These are phyloP conservation scores for Penicillium sp. DNA, from an alignment of 2,329 filamentous ascomycete species.

Conservation along the genomic window DNA sequence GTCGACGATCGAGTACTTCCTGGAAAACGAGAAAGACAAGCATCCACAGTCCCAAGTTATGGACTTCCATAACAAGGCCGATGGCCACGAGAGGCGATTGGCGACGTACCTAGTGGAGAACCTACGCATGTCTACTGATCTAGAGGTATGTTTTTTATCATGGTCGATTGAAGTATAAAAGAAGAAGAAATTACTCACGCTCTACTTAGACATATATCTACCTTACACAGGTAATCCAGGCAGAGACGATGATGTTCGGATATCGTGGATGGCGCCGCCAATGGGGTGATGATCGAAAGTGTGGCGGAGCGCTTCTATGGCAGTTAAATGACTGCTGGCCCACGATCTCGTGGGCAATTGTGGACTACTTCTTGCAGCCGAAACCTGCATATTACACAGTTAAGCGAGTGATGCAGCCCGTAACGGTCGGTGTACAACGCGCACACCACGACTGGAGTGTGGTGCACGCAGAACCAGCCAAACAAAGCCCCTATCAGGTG, in stretches of 20 bases:
- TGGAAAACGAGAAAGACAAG: not conserved
- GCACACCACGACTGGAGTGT: not conserved
- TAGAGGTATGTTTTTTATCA: not conserved
- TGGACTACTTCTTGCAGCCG: not conserved
- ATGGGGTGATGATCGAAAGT: not conserved
- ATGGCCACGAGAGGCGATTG: not conserved
- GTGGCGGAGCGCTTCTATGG: not conserved
- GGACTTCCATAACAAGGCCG: not conserved
- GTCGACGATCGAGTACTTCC: not conserved
- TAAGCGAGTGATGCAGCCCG: not conserved
- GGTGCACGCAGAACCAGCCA: not conserved
- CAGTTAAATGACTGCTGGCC: not conserved
- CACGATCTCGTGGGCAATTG: not conserved
- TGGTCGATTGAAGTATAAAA: too few relatives aligned
- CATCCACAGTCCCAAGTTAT: not conserved
- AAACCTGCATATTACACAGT: not conserved
- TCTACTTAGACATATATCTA: not conserved
- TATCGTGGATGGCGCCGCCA: not conserved
- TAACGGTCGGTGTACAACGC: not conserved
- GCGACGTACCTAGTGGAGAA: not conserved
- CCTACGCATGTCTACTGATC: not conserved
- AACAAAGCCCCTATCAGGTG: not conserved
- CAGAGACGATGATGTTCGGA: not conserved
- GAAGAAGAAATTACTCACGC: not conserved
- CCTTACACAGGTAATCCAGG: not conserved